Evolutionary conservation across 208 protist species (phyloP).

Genomic region (Wallacemonas collosoma): DNA sequence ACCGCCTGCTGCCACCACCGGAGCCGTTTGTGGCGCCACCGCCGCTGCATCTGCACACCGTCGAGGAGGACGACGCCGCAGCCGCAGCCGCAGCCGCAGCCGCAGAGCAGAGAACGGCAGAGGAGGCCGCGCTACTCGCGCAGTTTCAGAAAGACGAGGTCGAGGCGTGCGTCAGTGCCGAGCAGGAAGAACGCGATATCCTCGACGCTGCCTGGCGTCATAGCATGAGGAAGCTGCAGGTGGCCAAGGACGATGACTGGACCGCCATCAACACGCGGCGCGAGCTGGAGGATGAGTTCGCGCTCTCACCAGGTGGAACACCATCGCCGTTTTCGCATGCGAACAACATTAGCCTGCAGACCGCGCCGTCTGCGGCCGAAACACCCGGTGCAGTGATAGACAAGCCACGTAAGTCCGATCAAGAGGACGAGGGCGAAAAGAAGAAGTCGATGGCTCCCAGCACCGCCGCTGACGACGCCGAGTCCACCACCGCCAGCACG

Average conservation of each 20-base stretch:
- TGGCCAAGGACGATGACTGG: constrained; percentile 43
- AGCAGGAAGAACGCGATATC: constrained; percentile 42
- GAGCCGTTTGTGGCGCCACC: constrained; percentile 45
- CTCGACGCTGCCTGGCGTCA: constrained; percentile 44
- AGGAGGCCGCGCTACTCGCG: constrained; percentile 17
- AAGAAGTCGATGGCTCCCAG: background rate
- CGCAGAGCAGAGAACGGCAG: background rate
- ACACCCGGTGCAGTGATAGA: background rate
- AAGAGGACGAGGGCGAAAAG: background rate
- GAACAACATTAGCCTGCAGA: constrained; percentile 15
- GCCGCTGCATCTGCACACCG: constrained; percentile 62
- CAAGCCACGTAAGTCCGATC: background rate
- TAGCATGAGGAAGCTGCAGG: constrained; percentile 30
- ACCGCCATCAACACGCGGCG: constrained; percentile 33
- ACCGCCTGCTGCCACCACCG: constrained; percentile 34
- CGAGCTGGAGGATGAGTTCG: constrained; percentile 54
- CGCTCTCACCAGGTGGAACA: constrained; percentile 34
- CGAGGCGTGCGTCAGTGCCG: constrained; percentile 11
- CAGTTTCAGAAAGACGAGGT: constrained; percentile 27
- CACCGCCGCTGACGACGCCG: constrained; percentile 8
- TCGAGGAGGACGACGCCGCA: constrained; percentile 61
- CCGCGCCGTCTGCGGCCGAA: background rate
- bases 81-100: background rate
- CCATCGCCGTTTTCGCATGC: constrained; percentile 14
- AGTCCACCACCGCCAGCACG: constrained; percentile 3